Evolutionary conservation across 495 filamentous ascomycete species (phyloP), one percentile per base, ranked within the genome.

Genomic region (Halenospora varia): DNA sequence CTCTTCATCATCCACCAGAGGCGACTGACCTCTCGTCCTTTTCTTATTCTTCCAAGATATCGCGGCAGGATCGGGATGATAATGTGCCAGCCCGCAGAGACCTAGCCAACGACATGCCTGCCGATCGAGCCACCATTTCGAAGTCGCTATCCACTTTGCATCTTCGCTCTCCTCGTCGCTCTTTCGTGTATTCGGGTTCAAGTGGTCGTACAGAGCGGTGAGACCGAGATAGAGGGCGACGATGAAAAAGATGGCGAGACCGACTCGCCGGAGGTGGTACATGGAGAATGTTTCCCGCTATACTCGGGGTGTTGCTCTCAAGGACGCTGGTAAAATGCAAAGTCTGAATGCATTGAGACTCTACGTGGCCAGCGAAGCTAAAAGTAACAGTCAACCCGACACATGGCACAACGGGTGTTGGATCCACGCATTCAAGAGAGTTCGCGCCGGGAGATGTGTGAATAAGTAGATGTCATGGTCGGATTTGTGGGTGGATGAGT

Each of bases 71-170:
- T 82, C 76, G 48, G 71, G 75, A 41, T 72, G 73, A 19, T 84
- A 71, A 69, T 92, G 88, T 10, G 82, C 70, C 6, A 85, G 66
- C 24, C 89, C 88, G 60, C 89, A 92, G 23, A 90, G 64, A 41
- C 86, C 74, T 24, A 92, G 66, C 82, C 85, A 91, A 41, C 83
- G 83, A 62, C 89, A 92, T 15, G 82, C 73, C 61, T 89, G 86
- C 59, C 87, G 80, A 65, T 92, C 88, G 47, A 87, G 57, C 86
- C 86, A 92, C 53, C 82, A 83, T 23, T 78, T 78, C 8, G 86
- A 88, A 3, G 80, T 85, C 17, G 84, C 82, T 26, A 94, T 82
- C 88, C 88, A 94, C 64, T 66, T 68, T 47, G 68, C 65, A 70
- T 92, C 87, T 59, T 88, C 82, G 57, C 75, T 70, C 44, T 76